Evolutionary conservation across 1,284 basidiomycete genomes (phyloP).

Genomic region (Ceratorhiza oryzae-sativae): DNA sequence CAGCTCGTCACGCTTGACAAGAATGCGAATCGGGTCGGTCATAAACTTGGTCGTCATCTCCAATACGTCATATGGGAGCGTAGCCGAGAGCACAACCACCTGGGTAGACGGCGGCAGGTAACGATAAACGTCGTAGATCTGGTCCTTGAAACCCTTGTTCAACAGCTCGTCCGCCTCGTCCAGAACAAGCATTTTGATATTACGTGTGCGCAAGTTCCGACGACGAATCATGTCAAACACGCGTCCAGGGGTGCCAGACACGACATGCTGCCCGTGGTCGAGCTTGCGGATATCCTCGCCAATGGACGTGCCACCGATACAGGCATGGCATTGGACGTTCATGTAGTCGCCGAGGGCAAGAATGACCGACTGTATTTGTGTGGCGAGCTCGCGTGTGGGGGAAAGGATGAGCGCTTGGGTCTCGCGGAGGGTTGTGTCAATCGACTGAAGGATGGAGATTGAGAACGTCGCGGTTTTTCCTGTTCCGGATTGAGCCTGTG

Average conservation of each 20-base stretch:
- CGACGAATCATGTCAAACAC: constrained; percentile 99
- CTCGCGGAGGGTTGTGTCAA: constrained; percentile 94
- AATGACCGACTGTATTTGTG: constrained; percentile 98
- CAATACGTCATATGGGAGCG: constrained; percentile 95
- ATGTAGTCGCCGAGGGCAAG: constrained; percentile 98
- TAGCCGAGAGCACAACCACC: constrained; percentile 95
- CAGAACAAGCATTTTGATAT: constrained; percentile 99
- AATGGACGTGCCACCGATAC: constrained; percentile 97
- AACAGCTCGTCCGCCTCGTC: constrained; percentile 98
- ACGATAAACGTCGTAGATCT: constrained; percentile 99
- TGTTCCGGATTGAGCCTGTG: constrained; percentile 98
- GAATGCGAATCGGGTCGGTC: constrained; percentile 98
- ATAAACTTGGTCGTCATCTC: constrained; percentile 99
- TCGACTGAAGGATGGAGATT: constrained; percentile 92
- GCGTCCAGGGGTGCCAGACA: constrained; percentile 96
- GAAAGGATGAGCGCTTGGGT: constrained; percentile 97
- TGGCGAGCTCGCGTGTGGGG: constrained; percentile 93
- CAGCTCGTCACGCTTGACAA: constrained; percentile 99
- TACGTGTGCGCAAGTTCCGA: constrained; percentile 90
- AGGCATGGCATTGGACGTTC: constrained; percentile 99
- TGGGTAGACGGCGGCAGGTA: constrained; percentile 98
- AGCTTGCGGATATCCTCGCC: constrained; percentile 99
- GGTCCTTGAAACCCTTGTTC: constrained; percentile 99
- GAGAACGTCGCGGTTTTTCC: constrained; percentile 99
- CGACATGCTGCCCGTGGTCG: constrained; percentile 97